Conservation (phyloP, 768 basidiomycete genomes). For the Rhizopogon vinicolor region DNA sequence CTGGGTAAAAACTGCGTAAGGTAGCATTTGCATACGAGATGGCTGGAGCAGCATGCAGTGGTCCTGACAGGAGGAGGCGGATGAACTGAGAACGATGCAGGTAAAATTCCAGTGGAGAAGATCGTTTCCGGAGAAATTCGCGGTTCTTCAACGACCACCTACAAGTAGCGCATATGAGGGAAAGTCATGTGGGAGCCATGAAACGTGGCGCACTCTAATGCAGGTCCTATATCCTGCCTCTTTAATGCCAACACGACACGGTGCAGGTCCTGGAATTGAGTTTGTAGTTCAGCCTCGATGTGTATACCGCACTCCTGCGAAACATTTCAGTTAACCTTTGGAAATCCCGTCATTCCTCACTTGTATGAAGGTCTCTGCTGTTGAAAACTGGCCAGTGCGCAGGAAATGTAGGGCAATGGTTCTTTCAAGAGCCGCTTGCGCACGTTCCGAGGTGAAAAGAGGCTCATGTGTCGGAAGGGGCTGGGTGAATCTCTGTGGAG, state of each 20-base stretch:
- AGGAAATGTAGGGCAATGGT: constrained; percentile 75
- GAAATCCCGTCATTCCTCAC: constrained; percentile 32
- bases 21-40: constrained; percentile 71
- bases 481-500: constrained; percentile 51
- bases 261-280: constrained; percentile 67
- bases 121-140: constrained; percentile 58
- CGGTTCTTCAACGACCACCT: constrained; percentile 80
- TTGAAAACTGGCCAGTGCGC: constrained; percentile 76
- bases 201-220: constrained; percentile 58
- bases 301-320: constrained; percentile 63
- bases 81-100: constrained; percentile 91
- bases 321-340: neutral
- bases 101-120: constrained; percentile 83
- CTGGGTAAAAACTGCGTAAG: constrained; percentile 57
- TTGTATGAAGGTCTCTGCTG: constrained; percentile 69
- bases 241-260: constrained; percentile 64
- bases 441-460: constrained; percentile 58
- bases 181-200: neutral
- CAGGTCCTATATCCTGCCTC: constrained; percentile 64
- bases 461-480: constrained; percentile 62
- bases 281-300: constrained; percentile 44
- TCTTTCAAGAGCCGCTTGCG: constrained; percentile 57
- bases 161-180: constrained; percentile 2
- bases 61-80: constrained; percentile 63
- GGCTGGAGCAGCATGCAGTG: constrained; percentile 53